Percentiles rank a stretch among this genome's conserved stretches.
These are phyloP conservation scores for Sarcomyxa edulis DNA, from an alignment of 768 basidiomycete species.

Conservation along the genomic window DNA sequence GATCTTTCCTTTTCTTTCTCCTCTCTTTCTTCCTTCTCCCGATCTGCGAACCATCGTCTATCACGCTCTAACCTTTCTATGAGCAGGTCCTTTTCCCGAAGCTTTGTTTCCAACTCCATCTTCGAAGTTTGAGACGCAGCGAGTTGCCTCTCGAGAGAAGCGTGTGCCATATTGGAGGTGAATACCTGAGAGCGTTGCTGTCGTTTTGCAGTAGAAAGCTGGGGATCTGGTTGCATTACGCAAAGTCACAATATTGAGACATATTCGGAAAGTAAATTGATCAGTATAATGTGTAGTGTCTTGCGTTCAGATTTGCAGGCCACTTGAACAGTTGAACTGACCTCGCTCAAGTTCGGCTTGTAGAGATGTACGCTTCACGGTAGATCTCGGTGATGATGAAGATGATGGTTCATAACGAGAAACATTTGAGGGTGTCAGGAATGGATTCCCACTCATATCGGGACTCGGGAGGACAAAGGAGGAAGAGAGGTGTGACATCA, in stretches of 20 bases:
- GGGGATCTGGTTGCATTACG: conserved; percentile 51
- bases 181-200: conserved; percentile 63
- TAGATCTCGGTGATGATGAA: conserved; percentile 18
- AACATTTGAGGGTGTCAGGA: conserved; percentile 18
- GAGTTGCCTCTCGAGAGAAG: conserved; percentile 65
- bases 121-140: conserved; percentile 55
- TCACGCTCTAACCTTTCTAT: conserved; percentile 70
- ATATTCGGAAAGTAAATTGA: conserved; percentile 5
- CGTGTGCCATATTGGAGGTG: conserved; percentile 53
- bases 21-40: conserved; percentile 63
- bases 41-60: conserved; percentile 60
- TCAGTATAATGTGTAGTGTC: too few relatives aligned
- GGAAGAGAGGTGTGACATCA: too few relatives aligned
- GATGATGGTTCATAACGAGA: conserved; percentile 8
- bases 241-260: conserved; percentile 7
- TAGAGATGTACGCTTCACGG: conserved; percentile 57
- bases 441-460: conserved; percentile 14
- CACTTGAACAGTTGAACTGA: too few relatives aligned
- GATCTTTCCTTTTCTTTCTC: conserved; percentile 57
- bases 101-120: conserved; percentile 60
- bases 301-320: too few relatives aligned
- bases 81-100: conserved; percentile 56
- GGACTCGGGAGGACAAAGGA: too few relatives aligned
- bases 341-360: conserved; percentile 67
- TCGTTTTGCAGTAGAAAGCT: conserved; percentile 61